A percentile compares a stretch with the other conserved stretches of the same genome.
phyloP scores from a whole-genome alignment of 1,139 yeast genomes.

The Debaryomyces singareniensis region DNA sequence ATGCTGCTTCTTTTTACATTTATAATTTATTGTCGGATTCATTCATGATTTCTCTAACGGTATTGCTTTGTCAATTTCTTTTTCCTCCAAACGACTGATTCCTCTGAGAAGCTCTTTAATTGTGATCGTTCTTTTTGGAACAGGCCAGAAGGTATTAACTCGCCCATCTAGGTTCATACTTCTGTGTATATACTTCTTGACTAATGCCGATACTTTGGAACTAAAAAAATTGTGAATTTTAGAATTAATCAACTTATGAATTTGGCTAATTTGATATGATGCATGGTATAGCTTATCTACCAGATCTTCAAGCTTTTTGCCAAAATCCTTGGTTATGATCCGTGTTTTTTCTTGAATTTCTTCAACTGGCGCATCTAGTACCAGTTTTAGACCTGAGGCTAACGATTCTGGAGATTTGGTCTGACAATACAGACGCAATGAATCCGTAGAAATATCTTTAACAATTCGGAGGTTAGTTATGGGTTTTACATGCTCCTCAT shows the following conservation, averaged over 20 bases:
- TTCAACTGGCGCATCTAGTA: conserved; percentile 7
- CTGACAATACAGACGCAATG: conserved; percentile 9
- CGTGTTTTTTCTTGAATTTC: conserved; percentile 7
- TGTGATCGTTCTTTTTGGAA: conserved; percentile 6
- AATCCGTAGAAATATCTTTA: conserved; percentile 4
- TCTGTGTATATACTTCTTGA: conserved; percentile 15
- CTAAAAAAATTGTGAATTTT: conserved; percentile 12
- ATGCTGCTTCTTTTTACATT: too few relatives aligned
- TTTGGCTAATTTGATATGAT: conserved; percentile 17
- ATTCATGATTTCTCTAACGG: too few relatives aligned
- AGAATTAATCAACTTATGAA: conserved; percentile 14
- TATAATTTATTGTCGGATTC: too few relatives aligned
- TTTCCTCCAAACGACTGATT: conserved; percentile 12
- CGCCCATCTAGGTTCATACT: conserved; percentile 3
- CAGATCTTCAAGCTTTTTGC: conserved; percentile 14
- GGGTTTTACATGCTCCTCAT: conserved; percentile 15
- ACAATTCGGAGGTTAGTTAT: conserved; percentile 11
- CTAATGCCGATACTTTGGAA: conserved; percentile 13
- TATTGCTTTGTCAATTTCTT: too few relatives aligned
- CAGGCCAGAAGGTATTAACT: neutral
- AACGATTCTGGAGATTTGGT: conserved; percentile 5
- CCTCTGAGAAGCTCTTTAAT: conserved; percentile 16
- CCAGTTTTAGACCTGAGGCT: conserved; percentile 4
- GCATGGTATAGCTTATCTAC: conserved; percentile 18
- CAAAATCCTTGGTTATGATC: conserved; percentile 7